A percentile compares a stretch with the other conserved stretches of the same genome.
phyloP scores from a whole-genome alignment of 441 rosid genomes.

The Pelargonium myrrhifolium region DNA sequence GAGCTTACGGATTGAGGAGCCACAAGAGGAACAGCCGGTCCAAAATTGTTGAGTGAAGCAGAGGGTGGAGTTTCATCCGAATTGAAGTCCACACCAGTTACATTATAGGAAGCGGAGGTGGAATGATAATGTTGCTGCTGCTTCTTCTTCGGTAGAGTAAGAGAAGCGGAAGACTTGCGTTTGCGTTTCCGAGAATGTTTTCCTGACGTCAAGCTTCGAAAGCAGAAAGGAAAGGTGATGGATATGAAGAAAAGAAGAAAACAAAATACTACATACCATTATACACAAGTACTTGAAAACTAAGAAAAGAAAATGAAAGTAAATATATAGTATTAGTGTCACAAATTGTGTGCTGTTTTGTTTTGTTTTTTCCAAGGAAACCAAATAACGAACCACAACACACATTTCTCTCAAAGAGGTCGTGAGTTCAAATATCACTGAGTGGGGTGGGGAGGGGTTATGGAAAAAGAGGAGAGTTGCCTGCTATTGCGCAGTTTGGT shows the following conservation, averaged over 20 bases:
- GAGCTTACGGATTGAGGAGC: slow-evolving; percentile 25
- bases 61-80: slow-evolving; percentile 36
- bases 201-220: slow-evolving; percentile 59
- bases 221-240: slow-evolving; percentile 14
- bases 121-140: slow-evolving; percentile 33
- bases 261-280: background rate
- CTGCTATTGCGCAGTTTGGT: too few species aligned
- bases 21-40: slow-evolving; percentile 26
- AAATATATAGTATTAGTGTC: background rate
- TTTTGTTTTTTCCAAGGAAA: background rate
- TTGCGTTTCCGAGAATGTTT: slow-evolving; percentile 79
- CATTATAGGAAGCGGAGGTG: slow-evolving; percentile 27
- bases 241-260: background rate
- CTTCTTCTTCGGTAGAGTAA: slow-evolving; percentile 64
- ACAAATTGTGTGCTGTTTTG: too few species aligned
- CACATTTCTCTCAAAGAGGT: too few species aligned
- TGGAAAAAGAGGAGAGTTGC: too few species aligned
- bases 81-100: slow-evolving; percentile 23
- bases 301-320: background rate
- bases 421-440: too few species aligned
- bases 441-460: too few species aligned
- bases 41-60: slow-evolving; percentile 30
- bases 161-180: slow-evolving; percentile 58
- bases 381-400: background rate
- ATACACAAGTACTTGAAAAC: background rate